Base-by-base conservation (phyloP, 2,329 filamentous ascomycete genomes). In the Saccharata proteae region DNA sequence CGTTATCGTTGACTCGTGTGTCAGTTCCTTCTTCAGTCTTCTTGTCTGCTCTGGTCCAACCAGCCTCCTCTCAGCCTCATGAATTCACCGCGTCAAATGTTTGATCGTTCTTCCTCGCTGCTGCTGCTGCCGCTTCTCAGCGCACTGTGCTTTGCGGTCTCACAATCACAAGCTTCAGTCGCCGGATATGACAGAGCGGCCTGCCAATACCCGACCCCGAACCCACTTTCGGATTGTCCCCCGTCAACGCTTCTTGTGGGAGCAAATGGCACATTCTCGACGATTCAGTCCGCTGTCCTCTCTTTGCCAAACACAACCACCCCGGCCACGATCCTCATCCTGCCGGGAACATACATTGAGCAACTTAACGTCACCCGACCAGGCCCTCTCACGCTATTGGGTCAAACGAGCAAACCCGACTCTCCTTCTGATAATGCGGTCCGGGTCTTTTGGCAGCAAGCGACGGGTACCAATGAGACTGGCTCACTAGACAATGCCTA, bases 291-390 rank as follows among this genome's bases (percentile, higher is more conserved):
- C 3, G 65, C 65, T 13, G 55, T 69, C 19, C 44, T 57, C 8
- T 61, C 61, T 25, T 46, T 68, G 4, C 60, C 61, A 1, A 48
- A 61, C 29, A 52, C 67, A 42, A 59, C 56, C 11, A 52, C 52
- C 5, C 46, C 63, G 1, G 58, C 67, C 35, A 62, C 63, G 12
- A 77, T 80, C 40, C 61, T 79, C 9, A 65, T 79, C 26, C 63
- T 67, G 0, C 60, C 71, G 0, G 74, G 74, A 0, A 63, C 61
- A 37, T 79, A 79, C 43, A 67, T 57, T 1, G 74, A 78, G 44
- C 72, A 77, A 50, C 52, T 80, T 38, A 80, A 80, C 40, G 60
- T 79, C 37, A 79, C 74, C 4, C 70, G 74, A 1, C 50, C 57
- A 2, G 73, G 68, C 0, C 72, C 75, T 0, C 54, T 78, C 5